Conservation (phyloP, 2,329 filamentous ascomycete genomes). For the Ilyonectria mors-panacis region DNA sequence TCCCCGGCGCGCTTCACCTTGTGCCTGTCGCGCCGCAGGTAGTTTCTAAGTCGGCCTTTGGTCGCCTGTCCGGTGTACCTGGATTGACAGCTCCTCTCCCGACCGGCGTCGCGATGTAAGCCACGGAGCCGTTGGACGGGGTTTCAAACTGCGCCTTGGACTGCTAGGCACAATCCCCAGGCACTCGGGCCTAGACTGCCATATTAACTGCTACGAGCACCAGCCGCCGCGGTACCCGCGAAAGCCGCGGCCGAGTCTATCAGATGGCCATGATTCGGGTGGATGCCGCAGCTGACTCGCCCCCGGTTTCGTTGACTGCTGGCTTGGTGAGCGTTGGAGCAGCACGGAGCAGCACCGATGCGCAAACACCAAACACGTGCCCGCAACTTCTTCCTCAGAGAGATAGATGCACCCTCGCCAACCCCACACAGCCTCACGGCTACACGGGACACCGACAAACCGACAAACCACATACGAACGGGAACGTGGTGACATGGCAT, state of each 20-base stretch:
- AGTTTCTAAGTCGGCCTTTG: neutral
- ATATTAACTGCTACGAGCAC: conserved; percentile 44
- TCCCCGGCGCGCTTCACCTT: neutral
- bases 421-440: conserved; percentile 19
- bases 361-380: neutral
- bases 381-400: too few relatives aligned
- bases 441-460: neutral
- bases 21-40: neutral
- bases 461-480: conserved; percentile 2
- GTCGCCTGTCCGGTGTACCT: conserved; percentile 17
- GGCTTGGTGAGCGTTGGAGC: neutral
- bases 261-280: conserved; percentile 34
- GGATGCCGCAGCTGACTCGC: conserved; percentile 37
- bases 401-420: neutral
- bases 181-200: conserved; percentile 47
- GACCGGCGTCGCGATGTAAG: conserved; percentile 3
- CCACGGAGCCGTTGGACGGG: conserved; percentile 12
- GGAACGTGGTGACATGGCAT: conserved; percentile 10
- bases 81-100: conserved; percentile 12
- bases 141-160: conserved; percentile 6
- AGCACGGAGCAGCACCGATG: neutral
- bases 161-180: conserved; percentile 37
- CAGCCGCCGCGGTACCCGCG: conserved; percentile 45
- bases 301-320: conserved; percentile 18
- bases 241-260: conserved; percentile 41